Conservation (phyloP, 164 flowering plant species). For the Magnolia sinica region DNA sequence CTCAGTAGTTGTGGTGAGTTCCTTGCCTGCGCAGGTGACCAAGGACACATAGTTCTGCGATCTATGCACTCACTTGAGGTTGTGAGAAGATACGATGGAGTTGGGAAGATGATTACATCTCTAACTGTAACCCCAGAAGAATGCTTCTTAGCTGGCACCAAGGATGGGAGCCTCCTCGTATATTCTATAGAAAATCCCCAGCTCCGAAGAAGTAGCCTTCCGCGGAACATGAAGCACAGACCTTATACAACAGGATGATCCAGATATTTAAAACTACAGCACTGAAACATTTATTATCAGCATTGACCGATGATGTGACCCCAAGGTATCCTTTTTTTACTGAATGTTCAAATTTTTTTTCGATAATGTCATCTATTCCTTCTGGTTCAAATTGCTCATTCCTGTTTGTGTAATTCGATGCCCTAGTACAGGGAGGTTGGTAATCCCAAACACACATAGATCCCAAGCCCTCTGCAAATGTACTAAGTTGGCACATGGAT, state of each 20-base stretch:
- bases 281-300: not conserved
- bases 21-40: constrained; percentile 93
- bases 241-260: constrained; percentile 37
- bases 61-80: constrained; percentile 88
- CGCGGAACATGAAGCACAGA: constrained; percentile 53
- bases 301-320: constrained; percentile 1
- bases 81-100: constrained; percentile 64
- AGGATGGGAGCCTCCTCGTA: constrained; percentile 89
- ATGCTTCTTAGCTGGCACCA: constrained; percentile 93
- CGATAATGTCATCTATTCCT: not conserved
- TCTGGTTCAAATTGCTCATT: not conserved
- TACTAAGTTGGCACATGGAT: not conserved
- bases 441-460: not conserved
- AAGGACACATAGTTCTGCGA: constrained; percentile 86
- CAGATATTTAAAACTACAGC: not conserved
- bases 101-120: constrained; percentile 80
- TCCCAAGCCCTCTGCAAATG: not conserved
- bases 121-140: constrained; percentile 92
- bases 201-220: constrained; percentile 42
- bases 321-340: not conserved
- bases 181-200: constrained; percentile 93
- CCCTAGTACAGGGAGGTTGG: not conserved
- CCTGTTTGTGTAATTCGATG: not conserved
- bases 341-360: not conserved
- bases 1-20: constrained; percentile 87